These are phyloP conservation scores for Fraxinus quadrangulata DNA, from an alignment of 257 asterid species.

Conservation along the genomic window DNA sequence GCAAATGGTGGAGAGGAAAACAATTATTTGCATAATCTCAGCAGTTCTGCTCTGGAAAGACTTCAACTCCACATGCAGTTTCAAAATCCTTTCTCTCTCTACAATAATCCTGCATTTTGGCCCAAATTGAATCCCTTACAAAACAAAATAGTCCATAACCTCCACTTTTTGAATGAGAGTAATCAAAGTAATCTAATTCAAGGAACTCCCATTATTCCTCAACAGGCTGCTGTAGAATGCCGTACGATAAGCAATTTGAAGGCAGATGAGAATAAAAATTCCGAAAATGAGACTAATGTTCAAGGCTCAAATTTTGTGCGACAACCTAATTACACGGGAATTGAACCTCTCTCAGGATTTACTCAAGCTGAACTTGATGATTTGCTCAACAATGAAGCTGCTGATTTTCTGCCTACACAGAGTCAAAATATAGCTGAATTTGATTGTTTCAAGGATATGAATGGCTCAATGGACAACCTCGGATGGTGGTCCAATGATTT, in stretches of 20 bases:
- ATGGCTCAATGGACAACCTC: constrained; percentile 15
- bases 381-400: constrained; percentile 38
- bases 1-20: constrained; percentile 33
- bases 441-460: constrained; percentile 42
- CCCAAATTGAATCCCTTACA: constrained; percentile 60
- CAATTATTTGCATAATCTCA: constrained; percentile 44
- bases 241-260: constrained; percentile 26
- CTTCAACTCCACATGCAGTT: constrained; percentile 90
- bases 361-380: constrained; percentile 61
- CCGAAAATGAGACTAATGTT: background rate
- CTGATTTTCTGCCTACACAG: constrained; percentile 24
- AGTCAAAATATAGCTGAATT: constrained; percentile 33
- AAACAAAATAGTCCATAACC: constrained; percentile 57
- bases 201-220: constrained; percentile 18
- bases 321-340: constrained; percentile 20
- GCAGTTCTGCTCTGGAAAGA: constrained; percentile 88
- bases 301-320: background rate
- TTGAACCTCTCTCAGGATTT: constrained; percentile 35
- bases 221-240: constrained; percentile 19
- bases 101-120: constrained; percentile 62
- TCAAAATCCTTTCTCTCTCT: constrained; percentile 63
- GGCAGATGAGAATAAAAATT: background rate
- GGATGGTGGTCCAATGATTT: constrained; percentile 71
- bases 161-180: constrained; percentile 33
- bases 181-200: constrained; percentile 14